Evolutionary conservation across 1,284 basidiomycete genomes (phyloP), one percentile per base, ranked within the genome.

Genomic region (Chiua sp.): DNA sequence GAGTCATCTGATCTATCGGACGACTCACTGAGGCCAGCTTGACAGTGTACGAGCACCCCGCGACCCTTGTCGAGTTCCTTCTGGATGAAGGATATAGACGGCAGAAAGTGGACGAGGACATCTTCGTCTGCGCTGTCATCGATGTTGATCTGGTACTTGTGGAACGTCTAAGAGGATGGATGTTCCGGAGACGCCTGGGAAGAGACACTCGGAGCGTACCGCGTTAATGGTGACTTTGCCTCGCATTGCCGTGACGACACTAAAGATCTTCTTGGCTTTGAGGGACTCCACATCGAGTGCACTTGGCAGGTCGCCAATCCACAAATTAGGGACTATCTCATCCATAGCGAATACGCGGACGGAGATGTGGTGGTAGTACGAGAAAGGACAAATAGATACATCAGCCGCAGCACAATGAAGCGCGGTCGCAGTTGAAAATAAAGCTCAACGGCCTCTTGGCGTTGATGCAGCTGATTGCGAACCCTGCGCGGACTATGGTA

Each of bases 41-140:
- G 87, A 72, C 94, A 96, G 73, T 96, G 94, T 0, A 96, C 91
- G 20, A 96, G 79, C 1, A 96, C 90, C 1, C 90, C 89, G 32
- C 87, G 81, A 0, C 84, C 86, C 67, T 89, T 91, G 68, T 88
- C 82, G 3, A 94, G 76, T 63, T 93, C 90, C 16, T 84, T 82
- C 63, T 90, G 81, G 56, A 96, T 93, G 78, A 94, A 94, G 1
- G 88, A 85, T 55, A 94, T 91, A 3, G 88, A 86, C 2, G 88
- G 84, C 3, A 93, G 79, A 57, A 96, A 81, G 70, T 94, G 90
- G 3, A 82, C 80, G 13, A 96, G 82, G 33, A 94, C 83, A 71
- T 96, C 93, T 46, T 82, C 81, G 48, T 87, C 85, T 54, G 85
- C 81, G 15, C 82, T 85, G 65, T 93, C 91, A 67, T 92, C 88